phyloP scores from a whole-genome alignment of 2,329 filamentous ascomycete species.

The Pseudogymnoascus sp. region DNA sequence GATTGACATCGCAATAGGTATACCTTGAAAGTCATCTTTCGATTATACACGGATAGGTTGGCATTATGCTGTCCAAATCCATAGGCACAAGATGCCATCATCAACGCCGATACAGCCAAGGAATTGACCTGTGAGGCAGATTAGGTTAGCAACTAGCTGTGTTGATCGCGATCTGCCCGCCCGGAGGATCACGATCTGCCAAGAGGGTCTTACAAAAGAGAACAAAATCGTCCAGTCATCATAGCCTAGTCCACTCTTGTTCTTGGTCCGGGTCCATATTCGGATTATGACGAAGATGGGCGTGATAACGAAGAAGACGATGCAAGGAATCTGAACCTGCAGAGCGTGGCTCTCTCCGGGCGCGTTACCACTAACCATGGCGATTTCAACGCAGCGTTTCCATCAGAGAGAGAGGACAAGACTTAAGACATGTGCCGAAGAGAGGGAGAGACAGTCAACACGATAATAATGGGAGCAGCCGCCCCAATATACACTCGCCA shows the following conservation, averaged over 20 bases:
- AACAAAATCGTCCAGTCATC: constrained; percentile 37
- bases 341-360: neutral
- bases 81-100: constrained; percentile 29
- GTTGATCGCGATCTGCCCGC: neutral
- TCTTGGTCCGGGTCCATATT: constrained; percentile 33
- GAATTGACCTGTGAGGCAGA: constrained; percentile 28
- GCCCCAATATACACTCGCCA: neutral
- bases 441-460: neutral
- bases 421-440: neutral
- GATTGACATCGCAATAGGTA: neutral
- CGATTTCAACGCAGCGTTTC: neutral
- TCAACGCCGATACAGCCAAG: constrained; percentile 25
- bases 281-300: constrained; percentile 34
- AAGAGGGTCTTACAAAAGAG: constrained; percentile 31
- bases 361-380: neutral
- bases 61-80: constrained; percentile 37
- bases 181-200: constrained; percentile 1
- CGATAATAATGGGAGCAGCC: neutral
- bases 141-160: neutral
- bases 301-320: constrained; percentile 39
- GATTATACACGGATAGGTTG: constrained; percentile 29
- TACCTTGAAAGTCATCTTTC: constrained; percentile 30
- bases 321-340: constrained; percentile 34
- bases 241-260: constrained; percentile 30
- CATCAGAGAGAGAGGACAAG: neutral